These are phyloP conservation scores for Dactylonectria estremocensis DNA, from an alignment of 2,329 filamentous ascomycete genomes.

Conservation along the genomic window DNA sequence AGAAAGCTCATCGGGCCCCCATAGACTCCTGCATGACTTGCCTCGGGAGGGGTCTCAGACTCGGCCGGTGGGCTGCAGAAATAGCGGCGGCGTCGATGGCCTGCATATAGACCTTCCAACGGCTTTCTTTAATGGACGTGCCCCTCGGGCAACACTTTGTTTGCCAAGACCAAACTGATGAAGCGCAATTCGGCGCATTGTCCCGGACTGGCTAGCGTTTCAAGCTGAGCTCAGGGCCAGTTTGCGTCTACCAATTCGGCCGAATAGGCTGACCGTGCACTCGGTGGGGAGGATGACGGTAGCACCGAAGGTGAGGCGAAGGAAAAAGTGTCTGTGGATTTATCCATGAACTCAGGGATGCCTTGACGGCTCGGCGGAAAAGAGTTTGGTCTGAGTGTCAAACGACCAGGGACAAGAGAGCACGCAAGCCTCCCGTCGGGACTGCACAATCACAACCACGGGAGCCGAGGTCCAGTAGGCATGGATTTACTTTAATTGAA, in stretches of 20 bases:
- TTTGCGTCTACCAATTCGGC: slow-evolving; percentile 2
- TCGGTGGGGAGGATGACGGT: not conserved
- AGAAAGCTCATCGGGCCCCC: not conserved
- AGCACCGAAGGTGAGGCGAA: not conserved
- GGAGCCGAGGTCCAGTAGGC: not conserved
- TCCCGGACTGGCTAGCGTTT: slow-evolving; percentile 8
- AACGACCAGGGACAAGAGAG: not conserved
- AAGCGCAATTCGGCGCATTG: not conserved
- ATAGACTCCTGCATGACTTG: slow-evolving; percentile 7
- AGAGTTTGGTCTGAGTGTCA: not conserved
- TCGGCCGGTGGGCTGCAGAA: not conserved
- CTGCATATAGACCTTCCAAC: not conserved
- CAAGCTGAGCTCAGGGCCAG: not conserved
- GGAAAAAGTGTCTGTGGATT: not conserved
- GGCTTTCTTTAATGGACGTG: not conserved
- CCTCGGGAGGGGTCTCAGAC: not conserved
- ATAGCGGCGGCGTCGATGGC: not conserved
- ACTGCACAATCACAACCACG: not conserved
- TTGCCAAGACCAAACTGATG: not conserved
- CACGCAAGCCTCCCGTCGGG: not conserved
- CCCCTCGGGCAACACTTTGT: not conserved
- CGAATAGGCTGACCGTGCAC: not conserved
- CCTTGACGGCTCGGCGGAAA: not conserved
- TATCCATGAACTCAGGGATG: not conserved
- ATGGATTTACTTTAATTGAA: not conserved